Evolutionary conservation across 768 basidiomycete genomes (phyloP), one percentile per base, ranked within the genome.

Genomic region (Tulasnella sp.): DNA sequence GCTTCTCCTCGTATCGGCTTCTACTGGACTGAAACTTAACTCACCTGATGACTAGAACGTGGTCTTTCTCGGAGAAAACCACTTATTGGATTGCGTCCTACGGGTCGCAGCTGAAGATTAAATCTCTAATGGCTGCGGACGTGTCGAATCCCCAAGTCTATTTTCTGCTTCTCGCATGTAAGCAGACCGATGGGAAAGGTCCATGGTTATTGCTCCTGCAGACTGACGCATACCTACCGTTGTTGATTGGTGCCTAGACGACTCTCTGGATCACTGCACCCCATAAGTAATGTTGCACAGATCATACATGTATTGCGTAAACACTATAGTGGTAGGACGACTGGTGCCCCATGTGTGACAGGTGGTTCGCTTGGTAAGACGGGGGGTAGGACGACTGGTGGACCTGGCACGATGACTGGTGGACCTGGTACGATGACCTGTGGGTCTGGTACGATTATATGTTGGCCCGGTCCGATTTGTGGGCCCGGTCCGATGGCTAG

Each of bases 171-270:
- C 37, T 75, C 15, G 74, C 74, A 6, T 75, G 74, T 37, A 39
- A 73, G 72, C 32, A 18, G 39, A 5, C 69, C 5, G 13, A 32
- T 70, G 74, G 23, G 4, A 51, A 32, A 10, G 74, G 74, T 2
- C 74, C 29, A 10, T 75, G 74, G 75, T 23, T 37, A 18, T 48
- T 77, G 23, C 71, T 70, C 57, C 69, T 77, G 10, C 75, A 77
- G 67, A 77, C n/a, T n/a, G n/a, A n/a, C n/a, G 35, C 75, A 4
- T 37, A 77, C 18, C n/a, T 72, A 3, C 75, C 75, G 16, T 40
- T 44, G 75, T 23, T 42, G 32, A 4, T n/a, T 37, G 70, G 75
- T 20, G 37, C 29, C 7, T 15, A 67, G 26, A 70, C 69, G 23
- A 37, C 67, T 18, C 67, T 77, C n/a, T 67, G n/a, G n/a, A 67